Base-by-base conservation (phyloP, 352 stramenopile species). In the Globisporangium paddicum region DNA sequence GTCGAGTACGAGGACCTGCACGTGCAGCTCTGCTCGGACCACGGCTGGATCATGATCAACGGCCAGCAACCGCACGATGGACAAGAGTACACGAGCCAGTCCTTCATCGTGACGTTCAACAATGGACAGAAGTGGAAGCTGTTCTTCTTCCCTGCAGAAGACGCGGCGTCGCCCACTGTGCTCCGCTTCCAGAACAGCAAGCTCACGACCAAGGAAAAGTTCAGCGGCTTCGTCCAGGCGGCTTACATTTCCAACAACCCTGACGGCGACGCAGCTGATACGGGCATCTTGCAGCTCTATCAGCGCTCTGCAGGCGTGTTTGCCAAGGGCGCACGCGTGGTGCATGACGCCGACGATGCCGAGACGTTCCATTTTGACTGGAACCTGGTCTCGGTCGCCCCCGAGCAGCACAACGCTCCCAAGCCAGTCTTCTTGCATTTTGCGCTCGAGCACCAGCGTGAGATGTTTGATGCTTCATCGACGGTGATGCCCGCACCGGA, bases 111-210 rank as follows among this genome's bases (percentile, higher is more conserved):
- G 32, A 71, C 73, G 35, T 64, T 90, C n/a, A 89, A 94, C 62
- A 92, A 92, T 23, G 75, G 75, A 21, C 82, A 92, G 25, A 73
- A 75, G 44, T 94, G 85, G 85, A 63, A 86, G 14, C 50, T 92
- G 25, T 88, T 80, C 58, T 82, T 87, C 46, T 89, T 85, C 48
- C 66, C 73, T 2, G 67, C 52, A 14, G 21, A 18, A 28, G n/a
- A 21, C 0, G 35, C 58, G 40, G 16, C 57, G 2, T 60, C 48
- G 11, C 48, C 55, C 5, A 55, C 11, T 55, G 65, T 41, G 48
- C 62, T 25, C 51, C 69, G 49, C 45, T 74, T 87, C 49, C 37
- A 76, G 26, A 64, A 69, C 56, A 86, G 78, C 60, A 72, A 72
- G 32, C 68, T 92, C n/a, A 76, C 64, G 44, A 86, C 80, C 2